Base-by-base conservation (phyloP, 139 green algal genomes). In the Gonium pectorale region DNA sequence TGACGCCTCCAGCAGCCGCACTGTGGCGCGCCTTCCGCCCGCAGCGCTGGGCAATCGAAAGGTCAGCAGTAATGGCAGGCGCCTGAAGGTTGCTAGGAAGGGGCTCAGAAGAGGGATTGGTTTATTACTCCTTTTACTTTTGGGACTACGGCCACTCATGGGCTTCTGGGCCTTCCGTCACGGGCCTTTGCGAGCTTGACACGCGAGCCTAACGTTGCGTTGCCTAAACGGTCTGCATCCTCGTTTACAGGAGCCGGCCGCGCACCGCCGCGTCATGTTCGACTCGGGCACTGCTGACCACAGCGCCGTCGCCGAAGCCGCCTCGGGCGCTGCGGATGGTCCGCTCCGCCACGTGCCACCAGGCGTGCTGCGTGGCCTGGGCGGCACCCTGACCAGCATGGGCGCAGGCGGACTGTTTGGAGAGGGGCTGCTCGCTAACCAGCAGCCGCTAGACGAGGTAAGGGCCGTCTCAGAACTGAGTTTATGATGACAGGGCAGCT, bases 261-360 rank as follows among this genome's bases (percentile, higher is more conserved):
- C 3, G 5, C 31, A 40, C 64, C 62, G 78, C 38, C 44, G 60
- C 8, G 78, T 84, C 24, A 84, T 84, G 78, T 84, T 84, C 19
- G 78, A 64, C 62, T 38, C 38, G 22, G 62, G 44, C 31, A 72
- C 41, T 31, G n/a, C 22, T 2, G 51, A 49, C 40, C 43, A 46
- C 41, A 2, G 22, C 3, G 37, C 11, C 54, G 54, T 35, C 68
- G 68, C 13, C 68, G 41, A 41, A 33, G 62, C 24, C 26, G 29
- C 33, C 9, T 11, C 46, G 11, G 15, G 13, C 17, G n/a, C 40
- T 31, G 22, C 46, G 0, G 79, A 77, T 27, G 35, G 6, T 13
- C 56, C 44, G 33, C 64, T 66, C 37, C 46, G 79, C 5, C 66
- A 77, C 64, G 79, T 85, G 35, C 37, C 49, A 4, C 64, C 79